Evolutionary conservation across 1,139 yeast genomes (phyloP), one percentile per base, ranked within the genome.

Genomic region (Diutina mesorugosa): DNA sequence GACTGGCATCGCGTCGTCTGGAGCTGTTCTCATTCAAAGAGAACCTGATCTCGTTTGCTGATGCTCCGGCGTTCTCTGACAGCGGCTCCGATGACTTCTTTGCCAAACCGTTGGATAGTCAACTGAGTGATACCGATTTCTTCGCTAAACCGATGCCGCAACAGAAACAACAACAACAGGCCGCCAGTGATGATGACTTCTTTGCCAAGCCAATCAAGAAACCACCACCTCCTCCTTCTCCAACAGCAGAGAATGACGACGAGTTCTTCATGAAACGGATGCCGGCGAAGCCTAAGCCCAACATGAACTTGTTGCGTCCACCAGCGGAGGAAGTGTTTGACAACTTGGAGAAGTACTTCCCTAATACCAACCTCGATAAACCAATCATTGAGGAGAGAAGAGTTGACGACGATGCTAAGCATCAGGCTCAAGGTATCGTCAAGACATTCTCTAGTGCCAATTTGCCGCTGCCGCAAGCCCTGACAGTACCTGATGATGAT

Each of bases 321-420:
- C 91, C 99, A 0, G 87, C 96, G 0, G 98, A 93, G 65, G 95
- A 88, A 55, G 86, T 95, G 47, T 93, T 90, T 66, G 90, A 90
- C 58, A 90, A 95, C 65, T 78, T 95, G 62, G 99, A 93, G 64
- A 81, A 82, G 64, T 95, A 89, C 67, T 95, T 95, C 74, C 99
- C 99, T 0, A 79, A 88, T 62, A 85, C 98, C 0, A 93, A 93
- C 69, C 78, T 95, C 60, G 99, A 95, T 66, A 87, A 87, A 64
- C 96, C 98, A 1, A 90, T 93, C 47, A 81, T 91, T 46, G 93
- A 89, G 65, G 91, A 50, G 8, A 35, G 41, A 12, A 12, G n/a
- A n/a, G 41, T 35, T 6, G 41, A 35, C 16, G 41, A 35, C 14
- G 41, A 35, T 14, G 14, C 14, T 10, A 35, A 35, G n/a, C 12